phyloP scores from a whole-genome alignment of 192 early-diverging fungal genomes.

The Podila epicladia region DNA sequence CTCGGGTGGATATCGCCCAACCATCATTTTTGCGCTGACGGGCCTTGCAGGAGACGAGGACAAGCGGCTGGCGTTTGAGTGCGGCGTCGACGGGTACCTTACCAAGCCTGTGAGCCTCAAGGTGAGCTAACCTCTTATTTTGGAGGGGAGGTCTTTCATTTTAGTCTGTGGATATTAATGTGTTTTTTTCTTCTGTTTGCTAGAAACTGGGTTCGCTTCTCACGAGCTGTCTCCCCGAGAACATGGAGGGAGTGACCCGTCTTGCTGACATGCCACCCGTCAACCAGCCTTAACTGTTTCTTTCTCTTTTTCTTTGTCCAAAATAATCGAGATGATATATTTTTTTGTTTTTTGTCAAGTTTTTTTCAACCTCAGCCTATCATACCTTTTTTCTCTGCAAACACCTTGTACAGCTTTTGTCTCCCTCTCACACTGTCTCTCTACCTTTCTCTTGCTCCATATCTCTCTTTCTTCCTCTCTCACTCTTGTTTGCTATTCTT shows the following conservation, averaged over 20 bases:
- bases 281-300: background rate
- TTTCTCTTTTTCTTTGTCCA: background rate
- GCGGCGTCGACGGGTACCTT: slow-evolving; percentile 56
- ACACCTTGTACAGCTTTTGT: no score
- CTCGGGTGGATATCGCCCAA: slow-evolving; percentile 9
- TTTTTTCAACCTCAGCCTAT: no score
- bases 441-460: background rate
- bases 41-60: slow-evolving; percentile 54
- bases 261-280: background rate
- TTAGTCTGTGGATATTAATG: background rate
- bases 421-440: background rate
- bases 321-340: no score
- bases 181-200: background rate
- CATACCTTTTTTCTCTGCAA: no score
- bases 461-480: slow-evolving; percentile 2
- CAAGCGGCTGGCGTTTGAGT: slow-evolving; percentile 51
- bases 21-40: slow-evolving; percentile 55
- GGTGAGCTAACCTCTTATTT: background rate
- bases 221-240: background rate
- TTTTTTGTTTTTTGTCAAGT: no score
- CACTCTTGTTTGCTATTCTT: background rate
- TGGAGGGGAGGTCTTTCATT: background rate
- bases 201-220: slow-evolving; percentile 3
- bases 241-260: background rate
- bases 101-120: slow-evolving; percentile 57